phyloP scores from a whole-genome alignment of 1,139 yeast species.

The Blastobotrys raffinosifermentans region DNA sequence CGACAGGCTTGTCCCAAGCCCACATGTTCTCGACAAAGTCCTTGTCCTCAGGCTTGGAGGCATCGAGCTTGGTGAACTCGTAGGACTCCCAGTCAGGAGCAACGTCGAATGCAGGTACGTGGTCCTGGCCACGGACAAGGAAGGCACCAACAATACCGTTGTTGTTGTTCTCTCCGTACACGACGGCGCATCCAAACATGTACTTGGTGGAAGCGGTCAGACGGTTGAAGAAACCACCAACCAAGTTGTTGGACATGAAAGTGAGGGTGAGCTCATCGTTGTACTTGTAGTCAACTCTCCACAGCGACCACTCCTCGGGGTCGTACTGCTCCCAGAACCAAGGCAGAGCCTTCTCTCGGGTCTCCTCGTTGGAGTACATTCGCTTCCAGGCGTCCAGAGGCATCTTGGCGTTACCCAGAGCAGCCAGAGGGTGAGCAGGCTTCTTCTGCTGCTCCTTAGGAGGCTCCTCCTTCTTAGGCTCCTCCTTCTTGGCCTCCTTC shows the following conservation, averaged over 20 bases:
- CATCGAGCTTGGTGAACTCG: constrained; percentile 60
- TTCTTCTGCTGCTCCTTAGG: constrained; percentile 41
- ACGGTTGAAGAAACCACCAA: constrained; percentile 99
- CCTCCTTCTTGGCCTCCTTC: constrained; percentile 28
- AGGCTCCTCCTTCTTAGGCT: constrained; percentile 29
- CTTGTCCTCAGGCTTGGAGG: constrained; percentile 61
- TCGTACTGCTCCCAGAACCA: constrained; percentile 98
- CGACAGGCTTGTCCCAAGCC: constrained; percentile 81
- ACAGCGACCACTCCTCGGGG: constrained; percentile 89
- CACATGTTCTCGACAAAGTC: constrained; percentile 67
- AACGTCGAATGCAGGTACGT: constrained; percentile 86
- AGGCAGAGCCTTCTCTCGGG: constrained; percentile 90
- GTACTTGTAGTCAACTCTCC: constrained; percentile 95
- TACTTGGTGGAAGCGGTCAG: constrained; percentile 86
- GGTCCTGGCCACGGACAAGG: constrained; percentile 92
- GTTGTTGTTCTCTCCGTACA: constrained; percentile 97
- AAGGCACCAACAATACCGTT: constrained; percentile 96
- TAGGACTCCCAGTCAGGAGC: constrained; percentile 99
- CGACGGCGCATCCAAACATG: constrained; percentile 90
- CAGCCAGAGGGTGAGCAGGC: constrained; percentile 89
- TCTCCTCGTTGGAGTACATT: constrained; percentile 93
- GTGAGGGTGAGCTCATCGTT: constrained; percentile 95
- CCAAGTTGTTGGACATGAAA: constrained; percentile 96
- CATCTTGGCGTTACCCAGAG: constrained; percentile 63
- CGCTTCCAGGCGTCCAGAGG: constrained; percentile 95